phyloP scores from a whole-genome alignment of 2,329 filamentous ascomycete species.

The Byssoonygena ceratinophila region DNA sequence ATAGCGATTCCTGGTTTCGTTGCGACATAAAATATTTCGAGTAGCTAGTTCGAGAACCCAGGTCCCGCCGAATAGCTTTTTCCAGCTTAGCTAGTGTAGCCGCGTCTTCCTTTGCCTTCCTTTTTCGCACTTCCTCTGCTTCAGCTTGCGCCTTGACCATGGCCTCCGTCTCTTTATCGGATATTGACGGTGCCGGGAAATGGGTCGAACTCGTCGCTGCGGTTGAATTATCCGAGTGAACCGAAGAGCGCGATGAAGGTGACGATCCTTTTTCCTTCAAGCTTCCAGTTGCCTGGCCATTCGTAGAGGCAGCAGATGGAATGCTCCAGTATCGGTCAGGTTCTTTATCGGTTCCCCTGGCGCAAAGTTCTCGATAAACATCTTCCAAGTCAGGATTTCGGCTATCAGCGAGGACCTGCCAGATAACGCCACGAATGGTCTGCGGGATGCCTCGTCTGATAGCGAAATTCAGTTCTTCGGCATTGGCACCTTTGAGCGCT shows the following conservation, averaged over 20 bases:
- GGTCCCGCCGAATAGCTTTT: conserved; percentile 79
- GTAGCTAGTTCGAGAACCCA: conserved; percentile 88
- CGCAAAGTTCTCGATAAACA: conserved; percentile 72
- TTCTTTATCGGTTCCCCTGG: conserved; percentile 71
- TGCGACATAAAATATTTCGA: conserved; percentile 90
- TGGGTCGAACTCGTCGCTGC: conserved; percentile 48
- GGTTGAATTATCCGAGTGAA: conserved; percentile 65
- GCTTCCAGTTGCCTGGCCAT: conserved; percentile 44
- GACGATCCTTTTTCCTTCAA: conserved; percentile 53
- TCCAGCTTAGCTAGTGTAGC: conserved; percentile 69
- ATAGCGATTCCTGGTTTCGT: conserved; percentile 84
- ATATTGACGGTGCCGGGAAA: conserved; percentile 45
- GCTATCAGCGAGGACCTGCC: conserved; percentile 93
- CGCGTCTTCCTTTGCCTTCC: conserved; percentile 67
- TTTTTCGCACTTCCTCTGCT: conserved; percentile 58
- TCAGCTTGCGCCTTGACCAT: conserved; percentile 54
- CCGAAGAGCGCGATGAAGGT: conserved; percentile 70
- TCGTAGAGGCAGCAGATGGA: conserved; percentile 21
- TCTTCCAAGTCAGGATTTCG: conserved; percentile 82
- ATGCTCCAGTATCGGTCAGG: conserved; percentile 47
- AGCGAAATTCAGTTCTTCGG: conserved; percentile 78
- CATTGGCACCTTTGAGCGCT: conserved; percentile 74
- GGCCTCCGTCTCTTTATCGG: conserved; percentile 54
- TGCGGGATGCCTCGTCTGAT: conserved; percentile 90
- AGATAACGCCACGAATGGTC: conserved; percentile 94